phyloP scores from a whole-genome alignment of 2,329 filamentous ascomycete species.

The Colletotrichum sp. region DNA sequence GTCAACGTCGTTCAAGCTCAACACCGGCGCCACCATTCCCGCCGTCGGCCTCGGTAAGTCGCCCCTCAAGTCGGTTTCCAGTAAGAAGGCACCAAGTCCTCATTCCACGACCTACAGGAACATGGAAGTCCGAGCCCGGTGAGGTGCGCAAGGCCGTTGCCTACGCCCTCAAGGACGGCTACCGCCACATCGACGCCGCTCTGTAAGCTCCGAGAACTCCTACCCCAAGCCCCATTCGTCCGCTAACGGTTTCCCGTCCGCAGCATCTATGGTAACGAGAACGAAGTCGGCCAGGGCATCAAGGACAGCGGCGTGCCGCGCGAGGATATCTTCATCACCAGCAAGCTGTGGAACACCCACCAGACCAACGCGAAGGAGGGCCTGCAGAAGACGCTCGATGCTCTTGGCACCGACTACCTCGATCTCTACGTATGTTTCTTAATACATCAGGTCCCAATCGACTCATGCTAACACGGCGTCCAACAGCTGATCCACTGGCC shows the following conservation, averaged over 20 bases:
- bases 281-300: background rate
- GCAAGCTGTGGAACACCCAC: background rate
- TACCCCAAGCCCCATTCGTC: rapidly evolving
- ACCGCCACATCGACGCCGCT: background rate
- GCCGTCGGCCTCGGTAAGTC: background rate
- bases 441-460: background rate
- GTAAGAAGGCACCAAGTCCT: background rate
- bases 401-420: background rate
- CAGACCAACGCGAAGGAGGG: background rate
- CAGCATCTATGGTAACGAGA: background rate
- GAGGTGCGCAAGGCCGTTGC: background rate
- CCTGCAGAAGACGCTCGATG: background rate
- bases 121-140: background rate
- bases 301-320: background rate
- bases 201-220: background rate
- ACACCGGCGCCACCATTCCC: background rate
- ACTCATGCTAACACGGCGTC: rapidly evolving
- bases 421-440: background rate
- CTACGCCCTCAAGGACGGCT: background rate
- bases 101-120: rapidly evolving
- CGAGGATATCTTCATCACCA: background rate
- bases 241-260: rapidly evolving
- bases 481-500: background rate
- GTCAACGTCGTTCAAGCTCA: background rate
- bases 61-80: rapidly evolving